Evolutionary conservation across 1,284 basidiomycete genomes (phyloP).

Genomic region (Leucocoprinus gongylophorus): DNA sequence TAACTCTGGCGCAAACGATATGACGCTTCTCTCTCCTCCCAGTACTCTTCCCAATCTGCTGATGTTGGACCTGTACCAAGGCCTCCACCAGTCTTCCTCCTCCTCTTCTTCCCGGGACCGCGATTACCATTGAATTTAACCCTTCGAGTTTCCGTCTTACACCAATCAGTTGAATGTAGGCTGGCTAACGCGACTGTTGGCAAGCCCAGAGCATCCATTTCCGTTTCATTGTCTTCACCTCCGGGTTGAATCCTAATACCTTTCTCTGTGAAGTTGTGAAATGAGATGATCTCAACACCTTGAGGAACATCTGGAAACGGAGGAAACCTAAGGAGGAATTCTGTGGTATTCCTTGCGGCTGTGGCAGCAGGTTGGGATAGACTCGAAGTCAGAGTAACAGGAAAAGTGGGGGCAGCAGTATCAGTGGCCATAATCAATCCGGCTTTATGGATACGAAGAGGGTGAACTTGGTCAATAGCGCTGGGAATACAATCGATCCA

Average conservation of each 20-base stretch:
- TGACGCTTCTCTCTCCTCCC: slow-evolving; percentile 48
- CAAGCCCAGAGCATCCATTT: slow-evolving; percentile 49
- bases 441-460: background rate
- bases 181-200: slow-evolving; percentile 46
- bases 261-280: slow-evolving; percentile 47
- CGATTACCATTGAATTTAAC: slow-evolving; percentile 27
- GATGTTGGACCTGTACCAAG: background rate
- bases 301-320: slow-evolving; percentile 50
- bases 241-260: slow-evolving; percentile 44
- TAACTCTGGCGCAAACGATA: slow-evolving; percentile 22
- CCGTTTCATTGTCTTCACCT: slow-evolving; percentile 20
- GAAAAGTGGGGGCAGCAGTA: background rate
- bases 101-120: slow-evolving; percentile 5
- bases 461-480: background rate
- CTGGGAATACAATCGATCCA: background rate
- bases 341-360: slow-evolving; percentile 1
- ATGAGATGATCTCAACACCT: slow-evolving; percentile 47
- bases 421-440: slow-evolving; percentile 9
- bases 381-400: slow-evolving; percentile 1
- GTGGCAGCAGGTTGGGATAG: background rate
- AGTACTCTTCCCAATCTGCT: slow-evolving; percentile 52
- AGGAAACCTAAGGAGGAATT: slow-evolving; percentile 36
- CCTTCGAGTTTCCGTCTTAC: slow-evolving; percentile 37
- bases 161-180: slow-evolving; percentile 43
- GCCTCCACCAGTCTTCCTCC: slow-evolving; percentile 17